Conservation (phyloP, 345 rosid genomes). For the Reutealis trisperma region DNA sequence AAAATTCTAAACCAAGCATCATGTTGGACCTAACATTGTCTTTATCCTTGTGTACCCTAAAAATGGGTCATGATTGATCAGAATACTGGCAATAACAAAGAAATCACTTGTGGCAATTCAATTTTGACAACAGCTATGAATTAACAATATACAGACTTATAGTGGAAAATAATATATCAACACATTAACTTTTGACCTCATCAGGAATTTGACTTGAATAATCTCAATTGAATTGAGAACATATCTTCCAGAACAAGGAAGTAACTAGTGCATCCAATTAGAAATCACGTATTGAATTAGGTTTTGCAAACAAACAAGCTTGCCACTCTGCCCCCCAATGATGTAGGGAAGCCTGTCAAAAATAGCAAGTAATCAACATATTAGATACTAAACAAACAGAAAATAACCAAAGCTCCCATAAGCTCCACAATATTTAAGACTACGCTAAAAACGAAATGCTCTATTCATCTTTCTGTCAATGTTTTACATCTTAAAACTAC, state of each 20-base stretch:
- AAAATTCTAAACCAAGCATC: background rate
- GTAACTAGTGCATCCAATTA: constrained; percentile 32
- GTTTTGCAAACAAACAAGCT: constrained; percentile 29
- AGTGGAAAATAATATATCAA: background rate
- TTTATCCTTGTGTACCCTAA: background rate
- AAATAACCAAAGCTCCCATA: background rate
- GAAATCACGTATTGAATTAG: constrained; percentile 24
- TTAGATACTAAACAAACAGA: constrained; percentile 22
- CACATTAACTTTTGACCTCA: constrained; percentile 24
- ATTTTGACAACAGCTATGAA: background rate
- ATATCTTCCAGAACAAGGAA: constrained; percentile 34
- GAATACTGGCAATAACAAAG: background rate
- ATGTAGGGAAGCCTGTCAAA: constrained; percentile 50
- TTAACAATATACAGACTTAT: background rate
- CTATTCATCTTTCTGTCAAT: constrained; percentile 25
- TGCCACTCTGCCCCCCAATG: constrained; percentile 40
- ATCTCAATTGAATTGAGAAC: constrained; percentile 28
- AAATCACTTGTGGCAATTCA: background rate
- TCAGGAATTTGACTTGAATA: constrained; percentile 22
- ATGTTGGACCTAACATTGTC: background rate
- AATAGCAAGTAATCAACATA: constrained; percentile 26
- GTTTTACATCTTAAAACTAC: constrained; percentile 34
- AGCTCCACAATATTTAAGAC: background rate
- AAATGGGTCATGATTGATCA: background rate
- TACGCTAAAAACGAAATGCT: constrained; percentile 4